These are phyloP conservation scores for Leptographium wingfieldii DNA, from an alignment of 2,329 filamentous ascomycete species.

Conservation along the genomic window DNA sequence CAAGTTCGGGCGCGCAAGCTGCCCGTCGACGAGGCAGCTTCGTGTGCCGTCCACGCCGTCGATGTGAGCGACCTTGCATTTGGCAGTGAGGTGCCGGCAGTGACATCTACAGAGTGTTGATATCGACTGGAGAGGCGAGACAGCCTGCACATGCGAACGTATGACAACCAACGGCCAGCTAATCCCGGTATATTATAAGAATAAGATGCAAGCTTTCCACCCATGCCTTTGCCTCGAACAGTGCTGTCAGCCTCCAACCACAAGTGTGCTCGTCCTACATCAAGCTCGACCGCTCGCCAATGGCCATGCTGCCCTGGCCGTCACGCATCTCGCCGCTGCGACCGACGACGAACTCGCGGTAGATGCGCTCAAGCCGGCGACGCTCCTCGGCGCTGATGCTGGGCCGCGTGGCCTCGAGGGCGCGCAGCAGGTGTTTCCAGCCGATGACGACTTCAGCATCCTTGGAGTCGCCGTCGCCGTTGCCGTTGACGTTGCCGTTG, in stretches of 20 bases:
- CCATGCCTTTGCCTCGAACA: too few species aligned
- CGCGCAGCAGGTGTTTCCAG: constrained; percentile 72
- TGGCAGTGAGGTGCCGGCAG: background rate
- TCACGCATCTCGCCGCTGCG: constrained; percentile 91
- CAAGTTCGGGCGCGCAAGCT: background rate
- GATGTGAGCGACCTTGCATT: background rate
- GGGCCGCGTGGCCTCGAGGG: constrained; percentile 62
- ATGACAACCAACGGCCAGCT: too few species aligned
- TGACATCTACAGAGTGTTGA: background rate
- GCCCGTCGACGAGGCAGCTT: background rate
- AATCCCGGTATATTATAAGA: too few species aligned
- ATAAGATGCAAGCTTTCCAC: too few species aligned
- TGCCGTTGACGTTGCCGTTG: constrained; percentile 11
- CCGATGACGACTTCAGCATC: constrained; percentile 59
- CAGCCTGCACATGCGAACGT: too few species aligned
- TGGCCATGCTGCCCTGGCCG: constrained; percentile 81
- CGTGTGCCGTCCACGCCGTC: background rate
- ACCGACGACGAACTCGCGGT: constrained; percentile 83
- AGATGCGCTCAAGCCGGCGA: constrained; percentile 63
- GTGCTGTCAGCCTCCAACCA: too few species aligned
- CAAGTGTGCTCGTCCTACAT: constrained; percentile 46
- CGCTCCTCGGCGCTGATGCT: constrained; percentile 75
- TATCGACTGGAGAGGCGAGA: too few species aligned
- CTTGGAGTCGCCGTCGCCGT: constrained; percentile 15
- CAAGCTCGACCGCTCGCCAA: constrained; percentile 83